A percentile compares a stretch with the other conserved stretches of the same genome.
Evolutionary conservation across 2,329 filamentous ascomycete genomes (phyloP).

Genomic region (Diaporthe batatas): DNA sequence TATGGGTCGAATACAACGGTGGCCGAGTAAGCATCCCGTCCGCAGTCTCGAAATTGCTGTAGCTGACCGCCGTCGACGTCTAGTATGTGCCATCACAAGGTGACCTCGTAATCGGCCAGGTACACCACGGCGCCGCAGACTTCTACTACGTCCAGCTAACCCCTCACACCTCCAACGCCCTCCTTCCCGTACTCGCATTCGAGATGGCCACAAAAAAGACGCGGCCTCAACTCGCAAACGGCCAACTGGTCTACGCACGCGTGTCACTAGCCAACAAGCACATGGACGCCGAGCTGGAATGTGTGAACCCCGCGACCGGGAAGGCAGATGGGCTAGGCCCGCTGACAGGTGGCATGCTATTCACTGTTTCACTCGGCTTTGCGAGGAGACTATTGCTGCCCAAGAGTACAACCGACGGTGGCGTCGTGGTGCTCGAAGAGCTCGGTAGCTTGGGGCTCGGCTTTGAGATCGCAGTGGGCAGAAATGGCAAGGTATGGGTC

Average conservation of each 20-base stretch:
- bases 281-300: constrained; percentile 88
- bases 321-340: constrained; percentile 91
- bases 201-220: constrained; percentile 94
- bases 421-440: constrained; percentile 82
- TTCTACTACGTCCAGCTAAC: constrained; percentile 85
- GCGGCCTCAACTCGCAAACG: constrained; percentile 79
- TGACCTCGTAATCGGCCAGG: constrained; percentile 89
- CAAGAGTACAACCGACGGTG: constrained; percentile 71
- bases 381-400: constrained; percentile 82
- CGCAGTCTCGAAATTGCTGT: background rate
- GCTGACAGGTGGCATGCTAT: constrained; percentile 87
- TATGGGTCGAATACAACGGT: constrained; percentile 80
- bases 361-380: constrained; percentile 82
- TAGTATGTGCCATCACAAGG: constrained; percentile 84
- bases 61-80: constrained; percentile 50
- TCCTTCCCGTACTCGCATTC: constrained; percentile 91
- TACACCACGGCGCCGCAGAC: constrained; percentile 82
- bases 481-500: constrained; percentile 94
- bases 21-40: constrained; percentile 69
- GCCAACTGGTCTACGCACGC: constrained; percentile 90
- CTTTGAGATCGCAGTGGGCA: constrained; percentile 93
- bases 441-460: constrained; percentile 81
- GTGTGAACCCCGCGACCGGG: constrained; percentile 86
- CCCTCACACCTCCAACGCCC: constrained; percentile 71
- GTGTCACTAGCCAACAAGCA: constrained; percentile 82